Evolutionary conservation across 2,329 filamentous ascomycete genomes (phyloP).

Genomic region (Cladophialophora yegresii): DNA sequence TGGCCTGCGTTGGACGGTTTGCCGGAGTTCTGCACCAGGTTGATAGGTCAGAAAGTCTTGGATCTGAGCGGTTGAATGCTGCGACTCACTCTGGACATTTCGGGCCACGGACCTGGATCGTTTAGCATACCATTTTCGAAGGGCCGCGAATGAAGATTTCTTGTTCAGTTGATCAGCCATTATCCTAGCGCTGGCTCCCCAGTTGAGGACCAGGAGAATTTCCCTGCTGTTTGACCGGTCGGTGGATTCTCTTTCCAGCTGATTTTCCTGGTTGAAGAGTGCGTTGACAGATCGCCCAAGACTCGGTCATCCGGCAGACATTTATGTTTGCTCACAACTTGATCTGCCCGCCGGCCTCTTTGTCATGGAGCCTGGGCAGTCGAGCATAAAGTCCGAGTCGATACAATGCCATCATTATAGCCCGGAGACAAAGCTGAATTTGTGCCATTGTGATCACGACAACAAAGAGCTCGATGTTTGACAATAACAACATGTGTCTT

Average conservation of each 20-base stretch:
- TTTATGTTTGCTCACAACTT: neutral
- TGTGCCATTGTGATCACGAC: neutral
- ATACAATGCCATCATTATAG: neutral
- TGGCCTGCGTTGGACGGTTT: neutral
- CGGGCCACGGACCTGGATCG: constrained; percentile 5
- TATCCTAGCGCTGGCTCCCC: neutral
- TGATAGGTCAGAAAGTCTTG: constrained; percentile 13
- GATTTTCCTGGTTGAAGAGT: neutral
- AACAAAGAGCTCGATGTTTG: neutral
- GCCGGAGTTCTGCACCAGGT: neutral
- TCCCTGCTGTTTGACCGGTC: neutral
- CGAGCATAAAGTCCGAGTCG: neutral
- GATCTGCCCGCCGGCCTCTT: neutral
- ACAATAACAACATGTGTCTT: neutral
- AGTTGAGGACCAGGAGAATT: neutral
- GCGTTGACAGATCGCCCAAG: neutral
- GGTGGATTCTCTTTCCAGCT: neutral
- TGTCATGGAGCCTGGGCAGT: neutral
- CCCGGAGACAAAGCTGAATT: neutral
- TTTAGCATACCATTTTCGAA: constrained; percentile 13
- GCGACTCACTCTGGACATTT: constrained; percentile 4
- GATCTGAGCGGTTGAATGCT: constrained; percentile 4
- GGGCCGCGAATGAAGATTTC: constrained; percentile 7
- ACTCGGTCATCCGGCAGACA: neutral
- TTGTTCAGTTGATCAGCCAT: constrained; percentile 12